These are phyloP conservation scores for Crithidia expoeki DNA, from an alignment of 208 protist species.

Conservation along the genomic window DNA sequence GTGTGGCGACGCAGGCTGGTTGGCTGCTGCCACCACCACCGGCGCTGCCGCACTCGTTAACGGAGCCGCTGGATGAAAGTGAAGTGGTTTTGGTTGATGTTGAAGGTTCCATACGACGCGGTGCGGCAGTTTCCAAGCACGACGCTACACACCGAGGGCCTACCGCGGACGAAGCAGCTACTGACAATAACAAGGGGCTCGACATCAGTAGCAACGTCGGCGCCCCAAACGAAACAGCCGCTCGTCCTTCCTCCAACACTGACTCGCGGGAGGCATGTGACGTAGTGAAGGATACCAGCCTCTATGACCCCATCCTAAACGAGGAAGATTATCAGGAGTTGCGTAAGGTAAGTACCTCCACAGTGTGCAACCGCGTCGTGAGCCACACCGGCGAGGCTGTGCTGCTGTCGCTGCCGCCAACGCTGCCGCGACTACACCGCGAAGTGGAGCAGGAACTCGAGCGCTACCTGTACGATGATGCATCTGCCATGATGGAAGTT, in stretches of 20 bases:
- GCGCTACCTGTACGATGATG: conserved; percentile 72
- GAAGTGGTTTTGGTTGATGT: conserved; percentile 15
- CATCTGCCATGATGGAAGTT: conserved; percentile 64
- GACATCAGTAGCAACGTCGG: no score
- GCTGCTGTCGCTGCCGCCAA: conserved; percentile 51
- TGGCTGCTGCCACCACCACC: conserved; percentile 52
- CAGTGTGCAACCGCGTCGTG: conserved; percentile 52
- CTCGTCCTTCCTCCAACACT: no score
- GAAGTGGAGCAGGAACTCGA: conserved; percentile 77
- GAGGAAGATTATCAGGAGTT: conserved; percentile 28
- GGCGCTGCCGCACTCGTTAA: conserved; percentile 28
- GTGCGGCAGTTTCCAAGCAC: not conserved
- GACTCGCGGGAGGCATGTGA: no score
- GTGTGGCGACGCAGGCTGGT: conserved; percentile 51
- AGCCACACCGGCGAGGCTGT: conserved; percentile 64
- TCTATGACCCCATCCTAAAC: conserved; percentile 15
- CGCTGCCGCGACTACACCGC: conserved; percentile 48
- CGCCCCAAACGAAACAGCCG: no score
- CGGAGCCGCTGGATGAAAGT: conserved; percentile 11
- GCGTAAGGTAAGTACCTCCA: conserved; percentile 27
- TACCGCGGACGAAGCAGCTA: no score
- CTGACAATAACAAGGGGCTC: not conserved
- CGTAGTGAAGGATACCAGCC: not conserved
- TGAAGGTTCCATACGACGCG: not conserved
- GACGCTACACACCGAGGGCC: no score